Conservation (phyloP, 179 eudicot species). For the Corrigiola litoralis region DNA sequence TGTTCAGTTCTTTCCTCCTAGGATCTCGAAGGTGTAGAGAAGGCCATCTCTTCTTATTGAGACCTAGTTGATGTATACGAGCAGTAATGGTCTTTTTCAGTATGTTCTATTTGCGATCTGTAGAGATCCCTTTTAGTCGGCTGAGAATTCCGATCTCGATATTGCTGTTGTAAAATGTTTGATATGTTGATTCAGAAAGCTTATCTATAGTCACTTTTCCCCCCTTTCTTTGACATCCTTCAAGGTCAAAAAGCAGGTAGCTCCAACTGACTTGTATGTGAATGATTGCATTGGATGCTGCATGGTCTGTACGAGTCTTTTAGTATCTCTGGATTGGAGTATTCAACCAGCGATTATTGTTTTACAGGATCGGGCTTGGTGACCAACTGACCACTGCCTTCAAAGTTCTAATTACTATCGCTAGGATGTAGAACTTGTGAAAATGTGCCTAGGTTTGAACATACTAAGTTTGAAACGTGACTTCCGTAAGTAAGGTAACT, state of each 20-base stretch:
- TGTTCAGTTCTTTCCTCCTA: background rate
- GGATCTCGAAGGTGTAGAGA: conserved; percentile 7
- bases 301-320: too few species aligned
- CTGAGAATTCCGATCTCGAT: background rate
- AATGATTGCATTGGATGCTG: background rate
- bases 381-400: too few species aligned
- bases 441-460: too few species aligned
- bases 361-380: background rate
- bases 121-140: background rate
- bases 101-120: background rate
- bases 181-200: background rate
- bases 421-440: too few species aligned
- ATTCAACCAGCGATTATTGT: too few species aligned
- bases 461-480: too few species aligned
- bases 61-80: background rate
- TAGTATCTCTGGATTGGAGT: too few species aligned
- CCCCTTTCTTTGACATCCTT: background rate
- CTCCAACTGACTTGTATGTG: background rate
- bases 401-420: too few species aligned
- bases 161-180: conserved; percentile 5
- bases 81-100: background rate
- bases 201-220: background rate
- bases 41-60: background rate
- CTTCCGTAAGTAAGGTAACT: too few species aligned
- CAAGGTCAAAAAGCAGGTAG: background rate